Percentiles rank a stretch among this genome's conserved stretches.
Evolutionary conservation across 495 filamentous ascomycete genomes (phyloP).

Genomic region (Parathielavia appendiculata): DNA sequence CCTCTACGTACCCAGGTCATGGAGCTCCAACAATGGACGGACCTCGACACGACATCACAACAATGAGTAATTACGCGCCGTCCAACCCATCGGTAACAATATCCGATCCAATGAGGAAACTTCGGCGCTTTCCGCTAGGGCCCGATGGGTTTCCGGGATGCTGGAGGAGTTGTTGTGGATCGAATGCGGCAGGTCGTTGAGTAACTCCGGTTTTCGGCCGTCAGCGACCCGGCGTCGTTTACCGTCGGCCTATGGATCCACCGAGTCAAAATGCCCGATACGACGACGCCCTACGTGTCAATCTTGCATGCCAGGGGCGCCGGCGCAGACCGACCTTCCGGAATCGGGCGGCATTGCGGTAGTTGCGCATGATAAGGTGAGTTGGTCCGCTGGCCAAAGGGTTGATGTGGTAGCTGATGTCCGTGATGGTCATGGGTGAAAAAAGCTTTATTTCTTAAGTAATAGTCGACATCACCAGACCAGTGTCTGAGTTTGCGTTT

Average conservation of each 20-base stretch:
- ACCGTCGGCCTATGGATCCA: slow-evolving; percentile 13
- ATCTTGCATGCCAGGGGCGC: background rate
- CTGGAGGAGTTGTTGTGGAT: slow-evolving; percentile 3
- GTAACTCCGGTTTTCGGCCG: slow-evolving; percentile 14
- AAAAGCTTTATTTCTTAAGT: slow-evolving; percentile 8
- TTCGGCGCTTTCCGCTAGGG: background rate
- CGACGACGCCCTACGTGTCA: background rate
- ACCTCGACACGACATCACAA: background rate
- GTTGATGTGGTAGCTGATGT: background rate
- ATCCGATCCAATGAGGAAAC: background rate
- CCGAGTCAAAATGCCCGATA: background rate
- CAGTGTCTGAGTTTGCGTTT: slow-evolving; percentile 3
- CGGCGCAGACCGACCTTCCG: slow-evolving; percentile 12
- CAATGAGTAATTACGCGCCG: background rate
- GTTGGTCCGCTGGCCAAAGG: background rate
- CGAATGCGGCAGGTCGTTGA: background rate
- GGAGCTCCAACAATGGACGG: slow-evolving; percentile 1
- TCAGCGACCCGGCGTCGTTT: slow-evolving; percentile 11
- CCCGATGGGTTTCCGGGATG: background rate
- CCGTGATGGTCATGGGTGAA: background rate
- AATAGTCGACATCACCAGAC: slow-evolving; percentile 20
- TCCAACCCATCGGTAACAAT: background rate
- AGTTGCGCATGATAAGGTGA: background rate
- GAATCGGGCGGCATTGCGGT: background rate
- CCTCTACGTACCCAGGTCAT: slow-evolving; percentile 10